Evolutionary conservation across 805 yeast genomes (phyloP), one percentile per base, ranked within the genome.

Genomic region (Monosporozyma yasuniensis): DNA sequence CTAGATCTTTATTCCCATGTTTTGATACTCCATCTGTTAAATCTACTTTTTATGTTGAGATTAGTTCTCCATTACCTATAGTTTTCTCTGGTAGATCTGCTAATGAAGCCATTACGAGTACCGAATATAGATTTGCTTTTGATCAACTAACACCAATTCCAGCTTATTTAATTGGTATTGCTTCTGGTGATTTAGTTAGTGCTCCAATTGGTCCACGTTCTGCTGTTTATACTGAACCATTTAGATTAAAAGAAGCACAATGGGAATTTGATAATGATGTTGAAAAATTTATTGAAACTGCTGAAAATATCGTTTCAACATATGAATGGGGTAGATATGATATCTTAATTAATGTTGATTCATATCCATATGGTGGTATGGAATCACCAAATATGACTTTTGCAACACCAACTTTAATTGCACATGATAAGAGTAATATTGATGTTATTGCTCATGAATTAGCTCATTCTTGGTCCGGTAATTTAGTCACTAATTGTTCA

Each of bases 391-490:
- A 88, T 61, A 80, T 87, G 66, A 87, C 96, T 0, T 87, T 87
- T 68, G 90, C 89, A 8, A 87, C 96, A 0, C 96, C 96, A 44
- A 88, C 96, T 1, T 72, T 89, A 53, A 78, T 89, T 42, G 78
- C 90, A 14, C 89, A 90, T 38, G 96, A 88, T 67, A 75, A 90
- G 51, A 82, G 87, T 50, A 87, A 88, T 55, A 88, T 88, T 18
- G 89, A 85, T 58, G 96, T 89, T 27, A 80, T 89, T 63, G 96
- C 96, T 1, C 96, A 89, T 67, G 96, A 89, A 67, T 75, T 89
- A 56, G 90, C 96, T 1, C 96, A 89, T 66, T 84, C 95, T 39
- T 89, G 96, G 95, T 78, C 87, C 1, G 96, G 96, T 42, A 89
- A 89, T 62, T 75, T 88, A 56, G 96, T 89, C 41, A 89, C 96